Evolutionary conservation across 176 grass and related monocot species (phyloP), one percentile per base, ranked within the genome.

Genomic region (Chrysopogon serrulatus): DNA sequence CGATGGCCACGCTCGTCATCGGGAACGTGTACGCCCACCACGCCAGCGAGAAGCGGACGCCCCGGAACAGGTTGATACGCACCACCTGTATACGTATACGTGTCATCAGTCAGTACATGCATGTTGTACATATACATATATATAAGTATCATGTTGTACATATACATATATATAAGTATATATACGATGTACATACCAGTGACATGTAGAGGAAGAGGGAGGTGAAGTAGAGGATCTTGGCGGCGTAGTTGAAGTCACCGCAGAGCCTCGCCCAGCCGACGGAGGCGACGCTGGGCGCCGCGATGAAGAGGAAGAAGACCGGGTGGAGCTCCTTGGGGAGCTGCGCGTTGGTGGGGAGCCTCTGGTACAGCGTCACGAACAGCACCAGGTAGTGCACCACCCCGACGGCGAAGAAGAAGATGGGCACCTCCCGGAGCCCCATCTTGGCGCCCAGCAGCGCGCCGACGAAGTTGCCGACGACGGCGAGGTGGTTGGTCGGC

Each of bases 241-340:
- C 73, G 5, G 69, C 74, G 65, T 59, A 30, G 5, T 66, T 88
- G 62, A 95, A 95, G 2, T 92, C 83, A 4, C 83, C 83, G 5
- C 48, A 62, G 48, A 95, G 90, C 10, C 69, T 87, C 1, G 90
- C 76, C 93, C 88, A 95, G 0, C 90, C 93, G 79, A 92, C 79
- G 84, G 70, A 74, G 15, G 93, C 83, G 12, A 90, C 88, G 42
- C 79, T 88, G 1, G 90, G 93, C 24, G 88, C 90, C 0, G 93
- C 93, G 8, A 95, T 86, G 42, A 92, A 95, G 17, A 95, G 71
- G 65, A 92, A 95, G 90, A 92, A 95, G 36, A 95, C 93, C 2
- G 90, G 93, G 65, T 95, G 93, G 31, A 92, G 86, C 10, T 95
- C 93, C 75, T 86, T 60, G n/a, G 56, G 56, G 10, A 60, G 56